Conservation (phyloP, 805 yeast species). For the Saccharomyces cerevisiae region DNA sequence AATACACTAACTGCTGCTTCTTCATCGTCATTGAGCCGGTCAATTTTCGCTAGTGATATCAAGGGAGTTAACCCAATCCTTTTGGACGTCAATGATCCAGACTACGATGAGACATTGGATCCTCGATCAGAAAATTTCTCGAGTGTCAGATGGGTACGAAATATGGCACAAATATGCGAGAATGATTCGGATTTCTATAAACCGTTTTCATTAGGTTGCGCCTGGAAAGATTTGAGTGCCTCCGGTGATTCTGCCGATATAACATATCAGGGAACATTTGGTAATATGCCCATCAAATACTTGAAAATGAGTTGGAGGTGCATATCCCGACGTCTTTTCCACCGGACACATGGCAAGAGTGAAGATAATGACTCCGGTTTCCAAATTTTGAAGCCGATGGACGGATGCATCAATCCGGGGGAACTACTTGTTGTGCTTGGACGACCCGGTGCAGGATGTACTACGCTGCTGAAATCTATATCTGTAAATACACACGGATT, state of each 20-base stretch:
- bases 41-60: slow-evolving; percentile 9
- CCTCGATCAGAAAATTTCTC: slow-evolving; percentile 51
- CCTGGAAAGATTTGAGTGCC: slow-evolving; percentile 51
- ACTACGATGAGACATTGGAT: slow-evolving; percentile 39
- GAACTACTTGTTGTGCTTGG: slow-evolving; percentile 67
- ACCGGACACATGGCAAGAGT: slow-evolving; percentile 1
- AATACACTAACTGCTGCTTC: not conserved
- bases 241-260: slow-evolving; percentile 60
- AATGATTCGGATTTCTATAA: slow-evolving; percentile 56
- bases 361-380: slow-evolving; percentile 30
- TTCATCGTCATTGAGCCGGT: slow-evolving; percentile 1
- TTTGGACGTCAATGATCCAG: slow-evolving; percentile 9
- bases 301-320: slow-evolving; percentile 16
- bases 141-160: slow-evolving; percentile 60
- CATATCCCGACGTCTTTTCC: not conserved
- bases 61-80: slow-evolving; percentile 23
- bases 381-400: slow-evolving; percentile 46
- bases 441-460: slow-evolving; percentile 70
- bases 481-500: slow-evolving; percentile 52
- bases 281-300: slow-evolving; percentile 35
- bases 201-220: slow-evolving; percentile 52
- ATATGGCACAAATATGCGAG: slow-evolving; percentile 44
- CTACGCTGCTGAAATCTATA: slow-evolving; percentile 51
- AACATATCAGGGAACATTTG: slow-evolving; percentile 54
- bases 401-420: slow-evolving; percentile 53